Percentiles rank a stretch among this genome's conserved stretches.
These are phyloP conservation scores for Streptanthus diversifolius DNA, from an alignment of 345 rosid species.

Conservation along the genomic window DNA sequence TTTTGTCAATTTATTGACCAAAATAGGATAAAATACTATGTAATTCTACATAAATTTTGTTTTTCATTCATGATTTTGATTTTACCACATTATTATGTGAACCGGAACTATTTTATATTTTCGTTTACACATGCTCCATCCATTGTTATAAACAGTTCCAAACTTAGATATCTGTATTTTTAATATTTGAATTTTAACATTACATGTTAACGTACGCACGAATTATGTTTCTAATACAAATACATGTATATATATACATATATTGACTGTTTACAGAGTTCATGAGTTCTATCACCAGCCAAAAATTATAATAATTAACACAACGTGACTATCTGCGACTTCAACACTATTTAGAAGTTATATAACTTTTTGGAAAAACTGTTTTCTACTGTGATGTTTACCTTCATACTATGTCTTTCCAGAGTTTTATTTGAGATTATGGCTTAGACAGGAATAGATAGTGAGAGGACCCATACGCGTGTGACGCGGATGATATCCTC, in stretches of 20 bases:
- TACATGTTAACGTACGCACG: background rate
- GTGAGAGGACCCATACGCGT: conserved; percentile 30
- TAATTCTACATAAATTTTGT: background rate
- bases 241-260: background rate
- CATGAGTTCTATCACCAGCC: background rate
- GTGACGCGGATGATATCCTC: conserved; percentile 30
- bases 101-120: too few relatives aligned
- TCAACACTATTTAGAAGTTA: background rate
- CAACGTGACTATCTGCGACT: background rate
- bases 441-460: conserved; percentile 8
- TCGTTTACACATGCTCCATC: background rate
- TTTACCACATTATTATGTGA: too few relatives aligned
- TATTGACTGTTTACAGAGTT: background rate
- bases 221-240: background rate
- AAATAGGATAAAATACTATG: background rate
- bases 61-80: too few relatives aligned
- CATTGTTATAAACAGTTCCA: background rate
- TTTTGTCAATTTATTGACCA: background rate
- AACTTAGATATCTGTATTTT: background rate
- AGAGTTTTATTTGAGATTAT: background rate
- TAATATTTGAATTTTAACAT: background rate
- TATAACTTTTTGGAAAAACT: background rate
- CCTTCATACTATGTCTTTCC: background rate
- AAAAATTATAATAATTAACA: background rate
- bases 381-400: too few relatives aligned